Evolutionary conservation across 495 filamentous ascomycete species (phyloP), one percentile per base, ranked within the genome.

Genomic region (Pseudomonodictys pantanalensis): DNA sequence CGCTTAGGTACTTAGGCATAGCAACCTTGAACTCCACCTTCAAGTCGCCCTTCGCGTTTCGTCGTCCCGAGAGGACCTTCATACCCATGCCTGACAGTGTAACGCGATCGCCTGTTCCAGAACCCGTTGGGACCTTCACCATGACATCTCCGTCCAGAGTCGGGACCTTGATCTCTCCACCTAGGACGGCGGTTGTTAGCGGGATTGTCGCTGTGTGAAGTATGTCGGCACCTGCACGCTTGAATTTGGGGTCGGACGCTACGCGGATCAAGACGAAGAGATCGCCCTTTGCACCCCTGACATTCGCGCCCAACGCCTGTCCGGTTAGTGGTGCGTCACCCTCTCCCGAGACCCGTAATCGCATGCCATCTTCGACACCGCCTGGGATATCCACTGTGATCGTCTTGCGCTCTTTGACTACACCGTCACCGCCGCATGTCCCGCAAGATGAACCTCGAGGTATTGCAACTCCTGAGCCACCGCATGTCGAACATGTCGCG

Each of bases 311-410:
- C 6, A 80, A 74, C 7, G 82, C 71, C 7, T 80, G 78, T 53
- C 89, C 88, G 20, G 85, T 89, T 24, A 85, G 78, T 10, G 93
- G 88, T 12, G 89, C 85, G 71, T 98, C 91, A 52, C 93, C 93
- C 69, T 95, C 91, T 5, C 86, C 87, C 41, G 78, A 76, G 17
- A 98, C 78, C 45, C 89, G 80, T 66, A 98, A 71, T 42, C 87
- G 81, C 92, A 97, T 96, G 35, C 93, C 91, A 75, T 97, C 92
- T 65, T 96, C 93, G 30, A 98, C 86, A 62, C 93, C 93, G 12
- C 86, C 89, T 15, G 93, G 93, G 47, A 98, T 96, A 63, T 97
- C 91, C 18, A 97, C 79, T 41, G 78, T 84, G 49, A 97, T 78
- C 6, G 87, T 88, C 75, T 89, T 89, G 23, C 83, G 77, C 62